A percentile compares a stretch with the other conserved stretches of the same genome.
Conservation (phyloP, 805 yeast species). For the Scheffersomyces ergatensis region DNA sequence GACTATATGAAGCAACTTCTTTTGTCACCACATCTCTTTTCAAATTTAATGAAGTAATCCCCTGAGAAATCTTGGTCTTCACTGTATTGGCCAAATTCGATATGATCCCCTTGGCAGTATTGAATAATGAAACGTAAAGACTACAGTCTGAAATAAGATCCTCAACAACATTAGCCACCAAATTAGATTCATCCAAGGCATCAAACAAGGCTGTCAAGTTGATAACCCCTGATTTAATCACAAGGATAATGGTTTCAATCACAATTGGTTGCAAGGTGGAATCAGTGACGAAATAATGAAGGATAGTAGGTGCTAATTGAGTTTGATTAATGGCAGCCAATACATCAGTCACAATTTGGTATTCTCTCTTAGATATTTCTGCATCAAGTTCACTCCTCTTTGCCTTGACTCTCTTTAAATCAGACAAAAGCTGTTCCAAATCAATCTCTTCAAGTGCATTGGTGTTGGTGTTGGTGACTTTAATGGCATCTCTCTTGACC, state of each 20-base stretch:
- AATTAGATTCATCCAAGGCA: conserved; percentile 36
- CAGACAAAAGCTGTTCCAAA: conserved; percentile 19
- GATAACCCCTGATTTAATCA: conserved; percentile 30
- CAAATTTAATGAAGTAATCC: conserved; percentile 10
- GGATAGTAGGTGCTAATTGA: conserved; percentile 31
- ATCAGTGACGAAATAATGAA: conserved; percentile 30
- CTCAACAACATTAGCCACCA: conserved; percentile 30
- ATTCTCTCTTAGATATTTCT: conserved; percentile 34
- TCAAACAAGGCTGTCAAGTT: conserved; percentile 29
- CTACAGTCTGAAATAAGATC: conserved; percentile 37
- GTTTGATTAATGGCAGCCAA: conserved; percentile 36
- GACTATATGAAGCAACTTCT: background rate
- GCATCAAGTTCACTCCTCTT: conserved; percentile 28
- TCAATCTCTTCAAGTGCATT: conserved; percentile 12
- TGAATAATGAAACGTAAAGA: conserved; percentile 33
- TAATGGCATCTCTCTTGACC: background rate
- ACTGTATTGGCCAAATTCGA: conserved; percentile 22
- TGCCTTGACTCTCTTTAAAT: conserved; percentile 19
- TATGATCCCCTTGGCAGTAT: conserved; percentile 26
- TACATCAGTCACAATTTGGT: conserved; percentile 37
- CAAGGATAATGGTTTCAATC: conserved; percentile 20
- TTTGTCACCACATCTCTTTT: too few relatives aligned
- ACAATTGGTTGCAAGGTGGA: conserved; percentile 20
- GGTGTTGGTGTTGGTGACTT: too few relatives aligned
- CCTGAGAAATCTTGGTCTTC: conserved; percentile 18